Evolutionary conservation across 106 monocot genomes (phyloP), one percentile per base, ranked within the genome.

Genomic region (Dendrobium huoshanense): DNA sequence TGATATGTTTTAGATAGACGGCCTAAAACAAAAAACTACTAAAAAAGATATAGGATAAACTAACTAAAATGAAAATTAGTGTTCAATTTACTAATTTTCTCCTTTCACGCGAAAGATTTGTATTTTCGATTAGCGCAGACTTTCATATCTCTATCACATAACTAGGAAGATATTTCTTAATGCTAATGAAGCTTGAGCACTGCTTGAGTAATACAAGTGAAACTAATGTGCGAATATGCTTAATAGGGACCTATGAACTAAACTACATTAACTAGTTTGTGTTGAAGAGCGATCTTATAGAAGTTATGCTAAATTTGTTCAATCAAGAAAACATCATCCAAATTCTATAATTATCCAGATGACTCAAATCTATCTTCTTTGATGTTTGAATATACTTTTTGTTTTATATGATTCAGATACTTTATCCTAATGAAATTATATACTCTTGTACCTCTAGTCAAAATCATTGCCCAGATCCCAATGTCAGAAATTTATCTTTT

Each of bases 181-280:
- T 73, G 73, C 40, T 42, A 25, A 73, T 73, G 41, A 73, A 42
- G 68, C 68, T 29, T 41, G 25, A 73, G 73, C 73, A 10, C 31
- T 73, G 73, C 13, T 41, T 42, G 29, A 68, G 68, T 25, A 31
- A 31, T 37, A 42, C 18, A 20, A 42, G 15, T 41, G 41, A 41
- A 17, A 73, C 41, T 73, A 5, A 73, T 17, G 41, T 73, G 22
- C 41, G 10, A 37, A 19, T 20, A 41, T 73, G 41, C 73, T 73
- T 73, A 5, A 5, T 41, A 42, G 4, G 40, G 18, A 73, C 42
- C 73, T 41, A 18, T 73, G 73, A 17, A 19, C 41, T 40, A 42
- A 73, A 73, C 13, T 70, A 33, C 31, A 70, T 70, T 3, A 19
- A 2, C 0, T 22, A 29, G 25, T 70, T 5, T 73, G 37, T 41